Base-by-base conservation (phyloP, 179 eudicot species). In the Beta macrorhiza region DNA sequence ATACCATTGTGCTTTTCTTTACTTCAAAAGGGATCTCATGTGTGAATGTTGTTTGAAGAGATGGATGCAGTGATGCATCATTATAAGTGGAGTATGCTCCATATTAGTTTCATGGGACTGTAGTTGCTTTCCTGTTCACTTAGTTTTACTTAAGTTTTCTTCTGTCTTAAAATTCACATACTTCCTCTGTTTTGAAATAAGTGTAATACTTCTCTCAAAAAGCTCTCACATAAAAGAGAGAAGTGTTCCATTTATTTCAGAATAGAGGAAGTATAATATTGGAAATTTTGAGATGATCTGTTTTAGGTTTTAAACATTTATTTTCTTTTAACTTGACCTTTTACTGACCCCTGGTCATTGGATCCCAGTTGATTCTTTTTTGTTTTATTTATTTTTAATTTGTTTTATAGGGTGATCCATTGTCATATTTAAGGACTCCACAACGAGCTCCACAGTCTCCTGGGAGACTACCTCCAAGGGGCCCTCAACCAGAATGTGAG, bases 401-500 rank as follows among this genome's bases (percentile, higher is more conserved):
- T 25, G 15, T 57, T 52, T 62, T 78, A 58, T 79, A 88, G 90
- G 87, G 83, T 78, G 87, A 83, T 56, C 80, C 90, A 5, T 72
- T 88, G 78, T 75, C 87, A 37, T 83, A 78, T 84, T 77, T 86
- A 75, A 89, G 93, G 87, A 84, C 93, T 77, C 97, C 98, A 17
- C 87, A 91, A 76, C 91, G 91, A 44, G 80, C 85, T 74, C 86
- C 94, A 6, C 91, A 90, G 75, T 94, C 99, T 85, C 94, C 97
- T 65, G 90, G 92, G 80, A 92, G 97, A 88, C 71, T 87, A 67
- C 91, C 98, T 82, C 91, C 97, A 67, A 93, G 95, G 77, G 97
- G 98, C 55, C 91, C 87, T 79, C 90, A 86, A 79, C 74, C 81
- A 77, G 83, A 88, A 73, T 88, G 99, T 96, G 89, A 82, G 99